Evolutionary conservation across 768 basidiomycete species (phyloP).

Genomic region (Bullera alba): DNA sequence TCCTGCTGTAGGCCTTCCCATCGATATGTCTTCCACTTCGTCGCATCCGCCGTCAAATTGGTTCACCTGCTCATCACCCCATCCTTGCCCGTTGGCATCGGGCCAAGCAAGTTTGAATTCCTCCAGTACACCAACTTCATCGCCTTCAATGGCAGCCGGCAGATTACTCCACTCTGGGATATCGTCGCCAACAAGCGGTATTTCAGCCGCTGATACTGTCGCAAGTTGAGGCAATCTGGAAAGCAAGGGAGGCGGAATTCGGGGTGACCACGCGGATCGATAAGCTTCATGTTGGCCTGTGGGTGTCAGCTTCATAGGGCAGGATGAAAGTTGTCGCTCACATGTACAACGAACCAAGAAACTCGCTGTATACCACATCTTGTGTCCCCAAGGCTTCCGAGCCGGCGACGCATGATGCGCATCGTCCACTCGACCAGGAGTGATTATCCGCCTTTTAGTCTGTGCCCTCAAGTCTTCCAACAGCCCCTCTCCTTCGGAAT

Average conservation of each 20-base stretch:
- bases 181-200: slow-evolving; percentile 1
- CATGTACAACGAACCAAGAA: background rate
- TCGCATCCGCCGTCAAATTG: too few relatives aligned
- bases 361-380: slow-evolving; percentile 6
- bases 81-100: background rate
- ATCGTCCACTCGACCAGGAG: background rate
- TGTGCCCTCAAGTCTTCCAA: background rate
- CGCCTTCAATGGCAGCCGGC: too few relatives aligned
- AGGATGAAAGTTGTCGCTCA: background rate
- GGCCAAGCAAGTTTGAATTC: slow-evolving; percentile 1
- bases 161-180: slow-evolving; percentile 1
- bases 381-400: too few relatives aligned
- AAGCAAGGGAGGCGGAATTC: background rate
- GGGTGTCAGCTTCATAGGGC: background rate
- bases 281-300: background rate
- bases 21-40: too few relatives aligned
- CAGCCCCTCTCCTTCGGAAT: too few relatives aligned
- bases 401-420: too few relatives aligned
- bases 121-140: background rate
- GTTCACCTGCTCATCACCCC: background rate
- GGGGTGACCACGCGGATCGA: background rate
- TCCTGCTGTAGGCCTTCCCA: too few relatives aligned
- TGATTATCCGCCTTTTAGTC: background rate
- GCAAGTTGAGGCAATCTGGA: background rate
- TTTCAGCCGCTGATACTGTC: too few relatives aligned